Base-by-base conservation (phyloP, 163 green algal species). In the Scenedesmus sp. region DNA sequence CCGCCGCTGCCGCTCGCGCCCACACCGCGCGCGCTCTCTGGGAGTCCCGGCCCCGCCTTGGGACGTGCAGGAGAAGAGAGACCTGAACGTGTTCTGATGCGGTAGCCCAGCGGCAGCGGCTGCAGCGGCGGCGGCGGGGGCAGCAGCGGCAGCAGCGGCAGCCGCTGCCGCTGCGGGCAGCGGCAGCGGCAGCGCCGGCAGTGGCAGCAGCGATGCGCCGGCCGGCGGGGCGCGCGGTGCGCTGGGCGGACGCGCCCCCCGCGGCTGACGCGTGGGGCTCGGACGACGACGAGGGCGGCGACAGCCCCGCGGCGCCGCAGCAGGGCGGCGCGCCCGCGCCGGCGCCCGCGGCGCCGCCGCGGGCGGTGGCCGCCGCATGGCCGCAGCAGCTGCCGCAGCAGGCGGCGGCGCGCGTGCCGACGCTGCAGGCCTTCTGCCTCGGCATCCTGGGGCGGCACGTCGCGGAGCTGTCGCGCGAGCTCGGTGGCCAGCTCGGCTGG, bases 371-470 rank as follows among this genome's bases (percentile, higher is more conserved):
- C 14, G 20, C 69, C 57, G 69, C 53, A 58, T 58, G 50, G 18
- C 36, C 45, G 14, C 44, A 70, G 42, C 70, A 69, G 26, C 42
- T 20, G 54, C 54, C 47, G 47, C 74, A 57, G 62, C 63, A 67
- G 48, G 17, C 15, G n/a, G 29, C n/a, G n/a, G n/a, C n/a, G n/a
- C n/a, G n/a, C n/a, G 13, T 81, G 15, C 74, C 74, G 9, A 51
- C 47, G 5, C 39, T 81, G 24, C 74, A 67, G 4, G 7, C 60
- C 24, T 18, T 73, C 10, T 72, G 60, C 13, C 14, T 81, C 2
- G 62, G 34, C 22, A 50, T 75, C 15, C 29, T 81, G 11, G 74
- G 45, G 20, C 53, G 51, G 26, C 74, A 81, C 31, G 50, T 81
- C 1, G 47, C 51, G 3, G 31, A 74, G 33, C 36, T 81, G 5